Evolutionary conservation across 2,329 filamentous ascomycete species (phyloP).

Genomic region (Amauroascus niger): DNA sequence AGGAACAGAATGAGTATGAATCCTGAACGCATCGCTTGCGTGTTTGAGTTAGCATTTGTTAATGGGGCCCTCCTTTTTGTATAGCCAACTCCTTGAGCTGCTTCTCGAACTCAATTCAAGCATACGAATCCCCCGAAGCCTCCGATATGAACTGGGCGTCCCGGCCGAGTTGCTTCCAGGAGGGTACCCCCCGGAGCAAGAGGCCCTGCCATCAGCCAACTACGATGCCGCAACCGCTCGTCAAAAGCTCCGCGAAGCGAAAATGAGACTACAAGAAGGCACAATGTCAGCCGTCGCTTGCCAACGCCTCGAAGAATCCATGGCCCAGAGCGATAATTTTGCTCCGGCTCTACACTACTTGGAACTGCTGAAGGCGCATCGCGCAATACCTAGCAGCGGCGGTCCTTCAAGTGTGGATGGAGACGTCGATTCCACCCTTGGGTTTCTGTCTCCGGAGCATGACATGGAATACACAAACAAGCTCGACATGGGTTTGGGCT

Average conservation of each 20-base stretch:
- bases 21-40: conserved; percentile 12
- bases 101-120: conserved; percentile 83
- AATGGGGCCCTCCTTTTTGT: not conserved
- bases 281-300: conserved; percentile 30
- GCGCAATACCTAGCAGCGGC: conserved; percentile 21
- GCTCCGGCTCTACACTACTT: conserved; percentile 29
- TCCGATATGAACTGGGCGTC: conserved; percentile 60
- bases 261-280: conserved; percentile 29
- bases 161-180: conserved; percentile 28
- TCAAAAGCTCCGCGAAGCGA: conserved; percentile 33
- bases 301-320: conserved; percentile 29
- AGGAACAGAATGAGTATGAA: conserved; percentile 89
- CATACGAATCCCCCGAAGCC: conserved; percentile 62
- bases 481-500: conserved; percentile 41
- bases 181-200: conserved; percentile 40
- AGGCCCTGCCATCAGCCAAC: conserved; percentile 25
- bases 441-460: conserved; percentile 38
- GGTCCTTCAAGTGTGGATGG: conserved; percentile 16
- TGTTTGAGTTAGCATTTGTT: conserved; percentile 12
- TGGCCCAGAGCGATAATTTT: conserved; percentile 34
- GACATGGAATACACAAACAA: conserved; percentile 37
- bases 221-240: conserved; percentile 28
- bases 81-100: conserved; percentile 76
- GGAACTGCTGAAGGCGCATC: conserved; percentile 27
- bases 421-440: conserved; percentile 28